These are phyloP conservation scores for Colletotrichum sojae DNA, from an alignment of 2,329 filamentous ascomycete species.

Conservation along the genomic window DNA sequence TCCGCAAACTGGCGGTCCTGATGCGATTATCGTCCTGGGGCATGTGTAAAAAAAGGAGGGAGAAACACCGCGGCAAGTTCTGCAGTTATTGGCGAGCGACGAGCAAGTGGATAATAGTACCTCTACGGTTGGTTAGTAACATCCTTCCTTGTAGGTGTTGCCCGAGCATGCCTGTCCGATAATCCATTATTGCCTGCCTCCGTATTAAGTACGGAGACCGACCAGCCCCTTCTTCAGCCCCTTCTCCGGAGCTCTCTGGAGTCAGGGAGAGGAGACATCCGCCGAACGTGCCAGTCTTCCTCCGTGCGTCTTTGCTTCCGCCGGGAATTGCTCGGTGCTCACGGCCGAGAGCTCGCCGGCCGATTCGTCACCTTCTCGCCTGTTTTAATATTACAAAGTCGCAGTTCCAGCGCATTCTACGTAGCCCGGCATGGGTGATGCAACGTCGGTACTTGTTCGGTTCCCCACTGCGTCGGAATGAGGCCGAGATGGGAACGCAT, in stretches of 20 bases:
- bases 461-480: constrained; percentile 35
- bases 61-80: constrained; percentile 14
- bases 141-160: too few relatives aligned
- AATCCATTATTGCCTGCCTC: neutral
- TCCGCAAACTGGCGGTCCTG: constrained; percentile 15
- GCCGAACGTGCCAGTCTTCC: constrained; percentile 5
- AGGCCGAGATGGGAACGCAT: constrained; percentile 32
- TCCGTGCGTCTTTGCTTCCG: neutral
- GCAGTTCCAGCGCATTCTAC: constrained; percentile 2
- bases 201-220: constrained; percentile 15
- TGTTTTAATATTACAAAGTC: constrained; percentile 6
- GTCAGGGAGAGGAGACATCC: constrained; percentile 15
- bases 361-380: neutral
- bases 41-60: constrained; percentile 4
- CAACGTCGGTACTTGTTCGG: constrained; percentile 37
- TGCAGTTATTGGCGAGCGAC: constrained; percentile 11
- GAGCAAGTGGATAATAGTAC: constrained; percentile 11
- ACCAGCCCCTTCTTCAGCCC: constrained; percentile 14
- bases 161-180: too few relatives aligned
- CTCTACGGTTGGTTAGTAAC: too few relatives aligned
- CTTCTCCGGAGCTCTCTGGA: constrained; percentile 1
- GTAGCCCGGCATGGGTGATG: constrained; percentile 16
- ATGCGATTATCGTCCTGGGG: constrained; percentile 11
- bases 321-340: constrained; percentile 37
- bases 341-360: constrained; percentile 20